Conservation (phyloP, 1,139 yeast genomes). For the Taphrina deformans region DNA sequence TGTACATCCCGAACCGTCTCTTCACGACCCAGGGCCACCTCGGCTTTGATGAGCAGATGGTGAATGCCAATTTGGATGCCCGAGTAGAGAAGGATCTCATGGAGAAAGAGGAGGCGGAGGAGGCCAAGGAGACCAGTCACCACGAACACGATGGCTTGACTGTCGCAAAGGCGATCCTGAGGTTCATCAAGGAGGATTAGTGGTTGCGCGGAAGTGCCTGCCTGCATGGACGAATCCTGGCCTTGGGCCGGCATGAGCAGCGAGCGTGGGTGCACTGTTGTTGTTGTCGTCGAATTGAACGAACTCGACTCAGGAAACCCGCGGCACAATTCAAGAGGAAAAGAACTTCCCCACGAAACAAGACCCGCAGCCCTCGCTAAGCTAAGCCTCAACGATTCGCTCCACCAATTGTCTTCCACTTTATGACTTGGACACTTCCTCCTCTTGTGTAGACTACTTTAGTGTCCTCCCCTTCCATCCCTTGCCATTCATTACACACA, state of each 20-base stretch:
- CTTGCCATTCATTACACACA: background rate
- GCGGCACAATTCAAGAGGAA: background rate
- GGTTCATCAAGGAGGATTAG: conserved; percentile 24
- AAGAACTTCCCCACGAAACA: background rate
- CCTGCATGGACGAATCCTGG: too few species aligned
- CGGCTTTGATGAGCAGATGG: conserved; percentile 58
- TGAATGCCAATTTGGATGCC: conserved; percentile 42
- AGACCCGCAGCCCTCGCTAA: background rate
- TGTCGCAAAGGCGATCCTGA: conserved; percentile 24
- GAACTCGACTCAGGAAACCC: too few species aligned
- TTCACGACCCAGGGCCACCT: conserved; percentile 89
- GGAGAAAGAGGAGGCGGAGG: conserved; percentile 14
- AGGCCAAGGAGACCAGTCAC: conserved; percentile 27
- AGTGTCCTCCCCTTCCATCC: too few species aligned
- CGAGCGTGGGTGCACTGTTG: too few species aligned
- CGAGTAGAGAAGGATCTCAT: conserved; percentile 25
- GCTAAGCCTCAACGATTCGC: background rate
- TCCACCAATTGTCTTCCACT: background rate
- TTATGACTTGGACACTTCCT: too few species aligned
- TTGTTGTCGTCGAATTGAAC: too few species aligned
- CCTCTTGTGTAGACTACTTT: too few species aligned
- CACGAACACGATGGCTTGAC: conserved; percentile 26
- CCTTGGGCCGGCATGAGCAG: too few species aligned
- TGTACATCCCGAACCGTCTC: conserved; percentile 52
- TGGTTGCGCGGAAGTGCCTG: too few species aligned